Percentiles rank a stretch among this genome's conserved stretches.
Conservation (phyloP, 2,329 filamentous ascomycete genomes). For the Xylariaceae sp. region DNA sequence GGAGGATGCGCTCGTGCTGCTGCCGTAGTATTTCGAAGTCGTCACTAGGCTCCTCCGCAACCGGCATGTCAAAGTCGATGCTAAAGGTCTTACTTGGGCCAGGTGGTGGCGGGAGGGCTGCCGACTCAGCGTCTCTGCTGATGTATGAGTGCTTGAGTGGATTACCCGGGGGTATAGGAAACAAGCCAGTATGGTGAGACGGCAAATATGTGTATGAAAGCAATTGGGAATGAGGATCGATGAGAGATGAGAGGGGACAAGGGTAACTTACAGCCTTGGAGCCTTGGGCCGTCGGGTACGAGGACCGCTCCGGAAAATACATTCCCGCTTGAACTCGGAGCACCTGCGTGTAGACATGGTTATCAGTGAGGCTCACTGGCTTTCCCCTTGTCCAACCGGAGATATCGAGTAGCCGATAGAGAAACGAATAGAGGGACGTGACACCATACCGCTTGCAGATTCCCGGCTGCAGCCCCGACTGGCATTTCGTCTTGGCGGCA, state of each 20-base stretch:
- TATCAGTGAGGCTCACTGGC: constrained; percentile 3
- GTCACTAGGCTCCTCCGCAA: constrained; percentile 45
- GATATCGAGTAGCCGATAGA: neutral
- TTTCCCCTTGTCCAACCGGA: neutral
- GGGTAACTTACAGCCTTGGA: constrained; percentile 46
- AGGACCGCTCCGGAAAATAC: constrained; percentile 56
- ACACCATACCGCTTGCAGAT: constrained; percentile 57
- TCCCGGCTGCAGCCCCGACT: constrained; percentile 51
- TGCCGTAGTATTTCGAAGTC: constrained; percentile 51
- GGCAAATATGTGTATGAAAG: neutral
- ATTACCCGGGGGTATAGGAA: neutral
- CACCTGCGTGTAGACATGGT: constrained; percentile 47
- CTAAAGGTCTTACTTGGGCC: constrained; percentile 57
- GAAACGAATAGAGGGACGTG: neutral
- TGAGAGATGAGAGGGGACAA: neutral
- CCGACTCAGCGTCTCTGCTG: constrained; percentile 26
- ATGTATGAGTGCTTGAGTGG: neutral
- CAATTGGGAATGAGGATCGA: constrained; percentile 4
- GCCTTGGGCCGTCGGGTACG: constrained; percentile 55
- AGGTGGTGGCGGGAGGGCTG: constrained; percentile 42
- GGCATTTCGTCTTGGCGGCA: constrained; percentile 59
- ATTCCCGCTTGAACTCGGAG: constrained; percentile 58
- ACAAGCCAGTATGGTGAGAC: neutral
- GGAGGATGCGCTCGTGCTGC: constrained; percentile 50
- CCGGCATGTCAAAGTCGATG: constrained; percentile 57